These are phyloP conservation scores for Solanum piurae DNA, from an alignment of 257 asterid species.

Conservation along the genomic window DNA sequence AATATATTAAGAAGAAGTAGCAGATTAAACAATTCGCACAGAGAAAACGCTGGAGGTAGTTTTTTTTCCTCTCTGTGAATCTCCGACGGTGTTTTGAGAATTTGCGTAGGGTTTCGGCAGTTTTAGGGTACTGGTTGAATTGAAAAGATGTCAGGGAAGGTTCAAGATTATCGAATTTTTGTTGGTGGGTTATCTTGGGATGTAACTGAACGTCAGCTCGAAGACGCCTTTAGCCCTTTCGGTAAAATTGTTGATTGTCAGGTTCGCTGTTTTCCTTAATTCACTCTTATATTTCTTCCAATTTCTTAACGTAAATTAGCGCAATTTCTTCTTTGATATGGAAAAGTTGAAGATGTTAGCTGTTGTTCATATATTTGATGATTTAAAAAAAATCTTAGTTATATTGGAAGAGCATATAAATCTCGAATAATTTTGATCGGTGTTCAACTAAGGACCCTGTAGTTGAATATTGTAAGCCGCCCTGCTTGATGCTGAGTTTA, in stretches of 20 bases:
- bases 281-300: not conserved
- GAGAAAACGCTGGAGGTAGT: not conserved
- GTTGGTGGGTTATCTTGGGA: conserved; percentile 87
- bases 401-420: not conserved
- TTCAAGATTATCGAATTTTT: conserved; percentile 65
- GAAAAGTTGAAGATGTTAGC: not conserved
- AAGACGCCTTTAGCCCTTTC: conserved; percentile 67
- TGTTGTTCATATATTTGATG: not conserved
- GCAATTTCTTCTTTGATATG: not conserved
- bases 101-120: not conserved
- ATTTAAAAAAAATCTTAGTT: not conserved
- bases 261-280: conserved; percentile 25
- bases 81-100: not conserved
- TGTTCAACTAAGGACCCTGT: not conserved
- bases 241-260: conserved; percentile 85
- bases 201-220: conserved; percentile 88
- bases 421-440: not conserved
- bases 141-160: conserved; percentile 61
- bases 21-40: not conserved
- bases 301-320: not conserved
- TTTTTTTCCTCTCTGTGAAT: not conserved
- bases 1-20: not conserved
- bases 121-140: not conserved
- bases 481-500: not conserved
- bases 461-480: not conserved